phyloP scores from a whole-genome alignment of 345 rosid genomes.

The Schrenkiella parvula region DNA sequence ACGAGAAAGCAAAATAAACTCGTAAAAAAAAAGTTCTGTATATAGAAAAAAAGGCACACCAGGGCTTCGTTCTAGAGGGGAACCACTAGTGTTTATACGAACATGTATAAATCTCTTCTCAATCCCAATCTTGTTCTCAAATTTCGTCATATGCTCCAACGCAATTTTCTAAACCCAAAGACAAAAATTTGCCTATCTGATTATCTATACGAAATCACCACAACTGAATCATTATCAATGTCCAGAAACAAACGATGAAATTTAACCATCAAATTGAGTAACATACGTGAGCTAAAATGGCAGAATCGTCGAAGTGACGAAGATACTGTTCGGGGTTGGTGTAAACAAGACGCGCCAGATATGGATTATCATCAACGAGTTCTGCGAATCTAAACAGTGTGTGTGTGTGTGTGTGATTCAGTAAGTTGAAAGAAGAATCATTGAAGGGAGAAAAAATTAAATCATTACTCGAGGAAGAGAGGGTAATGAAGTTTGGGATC shows the following conservation, averaged over 20 bases:
- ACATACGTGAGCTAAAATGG: conserved; percentile 75
- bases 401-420: not conserved
- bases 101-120: conserved; percentile 82
- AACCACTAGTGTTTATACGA: conserved; percentile 69
- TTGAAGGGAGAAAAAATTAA: not conserved
- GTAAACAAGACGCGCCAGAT: conserved; percentile 56
- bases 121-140: conserved; percentile 42
- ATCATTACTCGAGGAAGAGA: conserved; percentile 58
- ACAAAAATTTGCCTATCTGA: not conserved
- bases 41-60: conserved; percentile 29
- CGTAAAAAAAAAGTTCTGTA: not conserved
- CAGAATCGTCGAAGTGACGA: conserved; percentile 63
- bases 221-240: no score
- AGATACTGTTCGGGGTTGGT: conserved; percentile 51
- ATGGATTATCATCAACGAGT: conserved; percentile 60
- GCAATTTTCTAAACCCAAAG: conserved; percentile 46
- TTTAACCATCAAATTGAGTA: not conserved
- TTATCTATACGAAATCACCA: not conserved
- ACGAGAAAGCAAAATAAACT: not conserved
- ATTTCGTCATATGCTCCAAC: conserved; percentile 44
- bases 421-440: not conserved
- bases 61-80: conserved; percentile 70
- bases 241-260: not conserved
- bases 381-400: conserved; percentile 59
- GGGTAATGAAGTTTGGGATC: conserved; percentile 82